These are phyloP conservation scores for Cryptosporidium meleagridis DNA, from an alignment of 169 alveolate genomes.

Conservation along the genomic window DNA sequence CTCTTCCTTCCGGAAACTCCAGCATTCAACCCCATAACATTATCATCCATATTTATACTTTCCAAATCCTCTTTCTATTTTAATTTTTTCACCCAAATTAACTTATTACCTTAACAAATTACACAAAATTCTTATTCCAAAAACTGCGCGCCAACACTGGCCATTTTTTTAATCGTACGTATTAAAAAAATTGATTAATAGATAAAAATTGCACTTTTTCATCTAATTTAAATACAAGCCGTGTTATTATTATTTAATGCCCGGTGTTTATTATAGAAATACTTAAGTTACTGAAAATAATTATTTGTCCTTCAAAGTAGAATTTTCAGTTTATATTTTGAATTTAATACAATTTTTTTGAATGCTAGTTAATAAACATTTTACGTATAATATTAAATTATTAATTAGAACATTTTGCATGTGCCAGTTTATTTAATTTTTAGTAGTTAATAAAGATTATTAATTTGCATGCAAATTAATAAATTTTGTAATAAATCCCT, in stretches of 20 bases:
- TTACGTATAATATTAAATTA: too few relatives aligned
- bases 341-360: too few relatives aligned
- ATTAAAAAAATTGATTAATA: neutral
- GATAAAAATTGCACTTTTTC: neutral
- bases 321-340: neutral
- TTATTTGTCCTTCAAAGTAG: too few relatives aligned
- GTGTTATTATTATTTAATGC: too few relatives aligned
- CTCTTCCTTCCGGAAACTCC: slow-evolving; percentile 43
- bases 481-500: too few relatives aligned
- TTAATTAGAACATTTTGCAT: neutral
- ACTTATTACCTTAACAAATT: neutral
- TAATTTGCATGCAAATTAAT: neutral
- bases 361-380: too few relatives aligned
- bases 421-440: neutral
- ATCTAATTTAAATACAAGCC: neutral
- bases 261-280: too few relatives aligned
- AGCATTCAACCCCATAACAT: slow-evolving; percentile 33
- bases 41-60: slow-evolving; percentile 34
- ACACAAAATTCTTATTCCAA: neutral
- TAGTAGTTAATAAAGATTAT: too few relatives aligned
- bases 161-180: neutral
- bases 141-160: neutral
- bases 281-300: too few relatives aligned
- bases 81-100: neutral
- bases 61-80: neutral